Evolutionary conservation across 2,329 filamentous ascomycete genomes (phyloP).

Genomic region (Malbranchea zuffiana): DNA sequence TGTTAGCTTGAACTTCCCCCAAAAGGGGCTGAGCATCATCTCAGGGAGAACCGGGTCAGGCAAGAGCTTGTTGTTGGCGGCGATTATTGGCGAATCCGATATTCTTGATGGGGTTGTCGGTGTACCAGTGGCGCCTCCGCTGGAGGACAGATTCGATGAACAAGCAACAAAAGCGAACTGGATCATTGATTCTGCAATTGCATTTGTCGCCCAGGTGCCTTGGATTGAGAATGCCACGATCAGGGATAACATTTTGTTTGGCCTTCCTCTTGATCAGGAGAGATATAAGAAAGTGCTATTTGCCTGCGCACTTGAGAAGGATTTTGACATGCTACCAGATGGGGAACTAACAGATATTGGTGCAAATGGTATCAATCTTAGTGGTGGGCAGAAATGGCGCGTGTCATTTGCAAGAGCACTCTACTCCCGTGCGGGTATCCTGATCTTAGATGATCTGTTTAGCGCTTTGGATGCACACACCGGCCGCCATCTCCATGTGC

Average conservation of each 20-base stretch:
- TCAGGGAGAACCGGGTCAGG: conserved; percentile 68
- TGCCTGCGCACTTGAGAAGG: conserved; percentile 63
- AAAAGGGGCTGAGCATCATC: conserved; percentile 59
- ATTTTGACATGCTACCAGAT: conserved; percentile 63
- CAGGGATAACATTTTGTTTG: conserved; percentile 68
- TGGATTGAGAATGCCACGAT: conserved; percentile 80
- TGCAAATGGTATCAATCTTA: conserved; percentile 73
- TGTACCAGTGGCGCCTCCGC: conserved; percentile 37
- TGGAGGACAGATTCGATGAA: conserved; percentile 48
- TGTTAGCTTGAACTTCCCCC: conserved; percentile 56
- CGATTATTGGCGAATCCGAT: conserved; percentile 66
- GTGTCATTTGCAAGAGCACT: conserved; percentile 68
- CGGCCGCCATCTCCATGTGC: conserved; percentile 65
- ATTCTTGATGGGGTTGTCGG: conserved; percentile 52
- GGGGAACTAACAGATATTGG: conserved; percentile 74
- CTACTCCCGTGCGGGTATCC: conserved; percentile 65
- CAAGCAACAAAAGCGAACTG: conserved; percentile 53
- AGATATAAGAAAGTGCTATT: conserved; percentile 60
- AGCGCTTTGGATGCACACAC: conserved; percentile 72
- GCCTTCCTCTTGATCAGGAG: conserved; percentile 56
- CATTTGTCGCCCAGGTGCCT: conserved; percentile 67
- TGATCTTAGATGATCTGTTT: conserved; percentile 76
- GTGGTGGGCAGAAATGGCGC: conserved; percentile 74
- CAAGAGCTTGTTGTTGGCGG: conserved; percentile 63
- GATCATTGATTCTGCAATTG: conserved; percentile 58